phyloP scores from a whole-genome alignment of 805 yeast genomes.

The Zygotorulaspora sp. region DNA sequence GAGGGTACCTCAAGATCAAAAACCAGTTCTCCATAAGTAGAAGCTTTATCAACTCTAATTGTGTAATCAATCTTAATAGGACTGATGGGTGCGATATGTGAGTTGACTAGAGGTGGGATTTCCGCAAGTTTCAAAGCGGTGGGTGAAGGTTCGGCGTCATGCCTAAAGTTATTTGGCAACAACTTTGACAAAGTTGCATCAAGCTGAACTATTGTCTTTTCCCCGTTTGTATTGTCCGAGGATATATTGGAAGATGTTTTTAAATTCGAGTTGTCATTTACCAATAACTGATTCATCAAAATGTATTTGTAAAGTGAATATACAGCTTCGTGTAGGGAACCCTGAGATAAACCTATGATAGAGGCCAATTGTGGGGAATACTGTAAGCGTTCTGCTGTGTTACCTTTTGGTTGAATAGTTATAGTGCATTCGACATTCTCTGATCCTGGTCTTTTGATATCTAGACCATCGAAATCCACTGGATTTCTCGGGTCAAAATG shows the following conservation, averaged over 20 bases:
- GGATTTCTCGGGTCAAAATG: slow-evolving; percentile 56
- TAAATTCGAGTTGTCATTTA: slow-evolving; percentile 19
- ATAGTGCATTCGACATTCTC: slow-evolving; percentile 62
- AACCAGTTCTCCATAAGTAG: slow-evolving; percentile 75
- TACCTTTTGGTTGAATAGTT: slow-evolving; percentile 75
- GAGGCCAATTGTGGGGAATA: slow-evolving; percentile 63
- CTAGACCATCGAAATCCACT: slow-evolving; percentile 81
- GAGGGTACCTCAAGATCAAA: slow-evolving; percentile 67
- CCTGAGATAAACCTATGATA: slow-evolving; percentile 70
- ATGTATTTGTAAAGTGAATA: slow-evolving; percentile 77
- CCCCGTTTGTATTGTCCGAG: slow-evolving; percentile 38
- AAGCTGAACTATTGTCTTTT: slow-evolving; percentile 49
- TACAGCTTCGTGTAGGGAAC: slow-evolving; percentile 81
- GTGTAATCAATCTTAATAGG: slow-evolving; percentile 77
- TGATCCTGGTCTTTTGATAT: slow-evolving; percentile 74
- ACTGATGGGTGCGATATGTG: slow-evolving; percentile 67
- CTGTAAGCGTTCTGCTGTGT: slow-evolving; percentile 56
- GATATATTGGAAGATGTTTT: slow-evolving; percentile 10
- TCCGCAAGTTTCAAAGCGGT: slow-evolving; percentile 48
- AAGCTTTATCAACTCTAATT: slow-evolving; percentile 68
- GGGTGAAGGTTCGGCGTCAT: slow-evolving; percentile 9
- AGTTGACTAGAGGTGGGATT: slow-evolving; percentile 35
- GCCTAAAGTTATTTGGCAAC: slow-evolving; percentile 28
- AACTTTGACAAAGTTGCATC: slow-evolving; percentile 44
- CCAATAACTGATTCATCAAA: slow-evolving; percentile 56